phyloP scores from a whole-genome alignment of 192 early-diverging fungal genomes.

The Gigaspora rosea region DNA sequence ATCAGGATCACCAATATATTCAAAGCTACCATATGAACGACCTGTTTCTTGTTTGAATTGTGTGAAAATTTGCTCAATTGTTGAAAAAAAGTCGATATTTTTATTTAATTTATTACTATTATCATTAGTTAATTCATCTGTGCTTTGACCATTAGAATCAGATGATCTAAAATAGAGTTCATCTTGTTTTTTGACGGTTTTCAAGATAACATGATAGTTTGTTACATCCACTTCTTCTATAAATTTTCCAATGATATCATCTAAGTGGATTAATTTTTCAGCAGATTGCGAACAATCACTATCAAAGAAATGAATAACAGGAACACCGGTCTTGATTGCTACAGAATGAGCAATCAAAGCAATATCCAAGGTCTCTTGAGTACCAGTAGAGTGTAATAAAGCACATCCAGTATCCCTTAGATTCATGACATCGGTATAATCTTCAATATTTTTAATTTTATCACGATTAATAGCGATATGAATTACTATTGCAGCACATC shows the following conservation, averaged over 20 bases:
- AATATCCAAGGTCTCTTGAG: slow-evolving; percentile 83
- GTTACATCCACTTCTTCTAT: slow-evolving; percentile 49
- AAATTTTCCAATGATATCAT: slow-evolving; percentile 28
- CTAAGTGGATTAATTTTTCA: neutral
- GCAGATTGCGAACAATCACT: slow-evolving; percentile 2
- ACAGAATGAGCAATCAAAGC: slow-evolving; percentile 79
- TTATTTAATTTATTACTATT: neutral
- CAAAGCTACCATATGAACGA: slow-evolving; percentile 61
- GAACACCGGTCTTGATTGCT: slow-evolving; percentile 56
- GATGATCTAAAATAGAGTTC: slow-evolving; percentile 17
- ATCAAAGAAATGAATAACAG: slow-evolving; percentile 69
- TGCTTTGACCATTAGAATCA: neutral
- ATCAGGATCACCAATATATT: slow-evolving; percentile 66
- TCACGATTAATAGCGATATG: slow-evolving; percentile 51
- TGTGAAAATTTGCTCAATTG: slow-evolving; percentile 52
- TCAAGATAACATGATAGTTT: slow-evolving; percentile 35
- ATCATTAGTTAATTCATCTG: neutral
- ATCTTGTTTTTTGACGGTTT: slow-evolving; percentile 18
- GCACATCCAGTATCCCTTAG: slow-evolving; percentile 79
- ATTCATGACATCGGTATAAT: slow-evolving; percentile 64
- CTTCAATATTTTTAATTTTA: slow-evolving; percentile 36
- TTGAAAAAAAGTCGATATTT: slow-evolving; percentile 33
- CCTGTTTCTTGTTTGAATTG: slow-evolving; percentile 59
- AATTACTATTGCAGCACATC: slow-evolving; percentile 53
- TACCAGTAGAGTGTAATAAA: slow-evolving; percentile 70